Evolutionary conservation across 495 filamentous ascomycete species (phyloP).

Genomic region (Talaromyces adpressus): DNA sequence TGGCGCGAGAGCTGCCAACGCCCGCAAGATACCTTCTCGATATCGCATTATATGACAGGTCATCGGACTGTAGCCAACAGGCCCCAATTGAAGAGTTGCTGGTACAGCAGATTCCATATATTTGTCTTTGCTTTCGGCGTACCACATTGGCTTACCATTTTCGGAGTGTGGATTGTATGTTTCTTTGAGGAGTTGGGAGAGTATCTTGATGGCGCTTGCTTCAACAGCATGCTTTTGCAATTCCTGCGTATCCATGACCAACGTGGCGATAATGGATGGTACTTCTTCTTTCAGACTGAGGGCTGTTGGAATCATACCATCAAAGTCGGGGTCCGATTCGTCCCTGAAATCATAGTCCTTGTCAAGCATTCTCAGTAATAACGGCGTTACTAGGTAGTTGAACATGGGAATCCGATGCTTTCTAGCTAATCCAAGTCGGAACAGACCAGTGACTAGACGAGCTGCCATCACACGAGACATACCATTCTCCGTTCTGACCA

Average conservation of each 20-base stretch:
- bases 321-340: conserved; percentile 31
- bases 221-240: conserved; percentile 81
- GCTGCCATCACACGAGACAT: conserved; percentile 71
- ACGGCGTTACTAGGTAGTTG: conserved; percentile 61
- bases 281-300: conserved; percentile 57
- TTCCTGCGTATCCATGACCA: conserved; percentile 67
- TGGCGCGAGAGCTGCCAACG: conserved; percentile 68
- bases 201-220: conserved; percentile 61
- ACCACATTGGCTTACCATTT: conserved; percentile 31
- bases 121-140: conserved; percentile 24
- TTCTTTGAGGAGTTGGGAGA: conserved; percentile 72
- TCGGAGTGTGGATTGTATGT: conserved; percentile 45
- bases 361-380: conserved; percentile 63
- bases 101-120: conserved; percentile 13
- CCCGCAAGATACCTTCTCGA: conserved; percentile 70
- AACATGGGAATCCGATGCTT: conserved; percentile 56
- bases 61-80: conserved; percentile 52
- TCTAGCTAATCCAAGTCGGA: conserved; percentile 58
- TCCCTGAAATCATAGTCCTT: conserved; percentile 41
- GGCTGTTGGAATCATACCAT: conserved; percentile 30
- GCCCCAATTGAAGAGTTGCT: conserved; percentile 42
- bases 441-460: conserved; percentile 68
- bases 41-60: conserved; percentile 68
- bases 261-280: conserved; percentile 64
- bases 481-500: conserved; percentile 56